A percentile compares a stretch with the other conserved stretches of the same genome.
Evolutionary conservation across 1,284 basidiomycete genomes (phyloP).

Genomic region (Ganoderma meredithae): DNA sequence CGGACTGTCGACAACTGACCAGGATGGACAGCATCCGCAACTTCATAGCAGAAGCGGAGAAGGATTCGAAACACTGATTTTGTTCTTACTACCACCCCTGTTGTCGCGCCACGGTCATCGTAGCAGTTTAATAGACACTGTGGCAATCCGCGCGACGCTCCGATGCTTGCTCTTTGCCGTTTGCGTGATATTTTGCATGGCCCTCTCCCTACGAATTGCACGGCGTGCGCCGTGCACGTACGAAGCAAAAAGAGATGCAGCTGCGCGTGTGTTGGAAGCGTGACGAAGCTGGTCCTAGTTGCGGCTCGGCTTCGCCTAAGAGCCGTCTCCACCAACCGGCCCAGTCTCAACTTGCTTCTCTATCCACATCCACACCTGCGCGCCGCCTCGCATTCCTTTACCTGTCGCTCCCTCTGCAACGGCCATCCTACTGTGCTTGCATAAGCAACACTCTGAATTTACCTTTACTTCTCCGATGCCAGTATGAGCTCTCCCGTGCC

Average conservation of each 20-base stretch:
- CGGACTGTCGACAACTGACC: slow-evolving; percentile 47
- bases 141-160: slow-evolving; percentile 2
- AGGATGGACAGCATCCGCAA: slow-evolving; percentile 73
- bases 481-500: slow-evolving; percentile 31
- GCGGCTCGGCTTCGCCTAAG: slow-evolving; percentile 3
- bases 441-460: slow-evolving; percentile 14
- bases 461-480: slow-evolving; percentile 25
- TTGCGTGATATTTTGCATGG: background rate
- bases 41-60: slow-evolving; percentile 82
- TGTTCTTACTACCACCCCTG: slow-evolving; percentile 10
- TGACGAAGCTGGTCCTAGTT: background rate
- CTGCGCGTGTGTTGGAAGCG: background rate
- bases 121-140: slow-evolving; percentile 31
- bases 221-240: background rate
- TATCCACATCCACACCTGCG: background rate
- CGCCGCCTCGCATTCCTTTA: background rate
- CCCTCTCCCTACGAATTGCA: no score
- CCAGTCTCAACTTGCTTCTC: background rate
- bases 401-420: slow-evolving; percentile 18
- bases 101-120: slow-evolving; percentile 20
- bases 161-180: background rate
- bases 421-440: slow-evolving; percentile 2
- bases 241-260: background rate
- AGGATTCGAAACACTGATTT: slow-evolving; percentile 51
- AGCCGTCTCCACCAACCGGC: slow-evolving; percentile 8